Evolutionary conservation across 2,329 filamentous ascomycete species (phyloP), one percentile per base, ranked within the genome.

Genomic region (Calonectria henricotiae): DNA sequence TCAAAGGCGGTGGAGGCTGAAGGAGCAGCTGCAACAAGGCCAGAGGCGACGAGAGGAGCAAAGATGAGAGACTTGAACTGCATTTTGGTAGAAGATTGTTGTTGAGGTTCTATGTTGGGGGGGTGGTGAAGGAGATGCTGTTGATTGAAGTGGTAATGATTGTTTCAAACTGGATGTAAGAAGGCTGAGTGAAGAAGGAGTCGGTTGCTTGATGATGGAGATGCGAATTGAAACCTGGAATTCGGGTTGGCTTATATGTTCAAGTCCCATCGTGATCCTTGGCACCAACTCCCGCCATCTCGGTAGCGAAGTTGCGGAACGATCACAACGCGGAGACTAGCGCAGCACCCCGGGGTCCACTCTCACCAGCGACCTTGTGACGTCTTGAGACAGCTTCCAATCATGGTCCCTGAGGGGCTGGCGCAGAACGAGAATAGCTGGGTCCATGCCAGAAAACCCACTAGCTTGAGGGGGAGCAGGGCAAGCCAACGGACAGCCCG

Each of bases 1-100:
- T 82, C 80, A 77, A 91, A 91, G 64, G 80, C 77, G 55, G 81
- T 78, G 46, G 75, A 70, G 43, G 74, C 70, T 44, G 75, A 32
- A 65, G 78, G 75, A 27, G 74, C 73, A 61, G 79, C 78, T n/a
- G 78, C 62, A 71, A 74, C 75, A 67, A 80, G 65, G 74, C 78
- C 76, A 25, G 75, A 73, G 62, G 76, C 73, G 60, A 76, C 49
- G 71, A 78, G 73, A 66, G 76, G 73, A 67, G 74, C 72, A 51
- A 78, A 46, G 70, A 76, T 69, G 66, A 77, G 35, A 32, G 74
- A 30, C 71, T 78, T 75, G 73, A 79, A 67, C 75, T 80, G 79
- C 79, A 81, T 81, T 46, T 54, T 76, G 72, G 44, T 61, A 64
- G 66, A 65, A 44, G 54, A 41, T 41, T 51, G 60, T 64, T 37